Conservation (phyloP, 1,139 yeast genomes). For the Chernovozyma aurita region DNA sequence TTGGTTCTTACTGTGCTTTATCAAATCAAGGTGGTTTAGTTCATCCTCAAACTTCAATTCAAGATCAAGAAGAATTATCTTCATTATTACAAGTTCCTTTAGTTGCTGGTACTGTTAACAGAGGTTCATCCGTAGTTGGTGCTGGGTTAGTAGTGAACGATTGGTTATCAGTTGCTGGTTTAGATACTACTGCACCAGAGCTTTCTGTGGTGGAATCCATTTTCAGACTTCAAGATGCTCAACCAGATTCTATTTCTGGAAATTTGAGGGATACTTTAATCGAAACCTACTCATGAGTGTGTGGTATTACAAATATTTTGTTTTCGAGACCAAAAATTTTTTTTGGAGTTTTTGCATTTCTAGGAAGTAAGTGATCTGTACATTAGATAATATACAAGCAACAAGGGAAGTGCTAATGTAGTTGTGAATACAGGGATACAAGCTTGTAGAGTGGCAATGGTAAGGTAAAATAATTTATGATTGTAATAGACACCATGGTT, state of each 20-base stretch:
- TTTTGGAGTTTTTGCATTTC: neutral
- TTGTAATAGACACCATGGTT: too few species aligned
- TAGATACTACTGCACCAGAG: conserved; percentile 98
- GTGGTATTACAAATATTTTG: too few species aligned
- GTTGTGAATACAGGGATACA: too few species aligned
- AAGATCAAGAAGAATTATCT: conserved; percentile 96
- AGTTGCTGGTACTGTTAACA: conserved; percentile 97
- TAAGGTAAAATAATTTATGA: too few species aligned
- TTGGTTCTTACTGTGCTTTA: conserved; percentile 91
- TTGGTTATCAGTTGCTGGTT: conserved; percentile 95
- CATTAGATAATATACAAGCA: neutral
- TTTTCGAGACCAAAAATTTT: too few species aligned
- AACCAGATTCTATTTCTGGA: conserved; percentile 78
- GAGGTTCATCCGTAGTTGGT: conserved; percentile 97
- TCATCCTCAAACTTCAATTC: conserved; percentile 95
- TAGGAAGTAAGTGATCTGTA: conserved; percentile 1
- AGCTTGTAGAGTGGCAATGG: too few species aligned
- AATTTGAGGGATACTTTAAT: conserved; percentile 86
- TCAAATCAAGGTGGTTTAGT: conserved; percentile 98
- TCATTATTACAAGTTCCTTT: conserved; percentile 94
- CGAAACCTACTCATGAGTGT: conserved; percentile 61
- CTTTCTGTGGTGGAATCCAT: conserved; percentile 94
- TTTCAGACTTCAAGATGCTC: conserved; percentile 86
- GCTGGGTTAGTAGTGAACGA: conserved; percentile 99
- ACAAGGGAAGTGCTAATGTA: neutral